Evolutionary conservation across 2,329 filamentous ascomycete genomes (phyloP), one percentile per base, ranked within the genome.

Genomic region (Exophiala spinifera): DNA sequence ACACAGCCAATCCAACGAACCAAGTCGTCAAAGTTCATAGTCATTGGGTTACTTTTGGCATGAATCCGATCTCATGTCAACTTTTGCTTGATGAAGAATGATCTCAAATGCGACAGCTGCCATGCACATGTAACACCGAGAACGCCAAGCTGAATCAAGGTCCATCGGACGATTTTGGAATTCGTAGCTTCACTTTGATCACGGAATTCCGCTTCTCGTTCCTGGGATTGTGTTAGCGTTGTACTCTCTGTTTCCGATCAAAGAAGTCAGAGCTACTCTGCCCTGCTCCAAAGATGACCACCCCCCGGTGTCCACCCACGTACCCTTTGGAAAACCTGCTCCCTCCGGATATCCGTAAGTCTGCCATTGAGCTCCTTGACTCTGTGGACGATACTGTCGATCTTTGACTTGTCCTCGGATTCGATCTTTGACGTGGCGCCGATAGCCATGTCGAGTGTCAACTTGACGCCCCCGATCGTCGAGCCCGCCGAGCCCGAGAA

Each of bases 81-180:
- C 82, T 99, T 99, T 79, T 97, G 92, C 82, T 99, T 99, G 79
- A 99, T 99, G 79, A 99, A 99, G 82, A 99, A 99, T 44, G 89
- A 88, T 64, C 94, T 83, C 66, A 99, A 81, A 75, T 99, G 92
- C 50, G 91, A 95, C 44, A 99, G 79, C 74, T 99, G 94, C 94
- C 94, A 99, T 58, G 90, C 89, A 75, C 94, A 99, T 31, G 94
- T 96, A 52, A 86, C 79, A 51, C 86, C 89, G 50, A 99, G 79
- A 34, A 97, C 84, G 49, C 85, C 81, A 57, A 97, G 77, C 74
- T 99, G 94, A 63, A 97, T 87, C 62, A 96, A 68, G 63, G 94
- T 92, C 92, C 94, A 99, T 65, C 91, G 86, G 47, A 97, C 85
- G 61, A 97, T 92, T 66, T 92, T 87, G 52, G 85, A 79, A 74